phyloP scores from a whole-genome alignment of 805 yeast species.

The Wickerhamiella cacticola region DNA sequence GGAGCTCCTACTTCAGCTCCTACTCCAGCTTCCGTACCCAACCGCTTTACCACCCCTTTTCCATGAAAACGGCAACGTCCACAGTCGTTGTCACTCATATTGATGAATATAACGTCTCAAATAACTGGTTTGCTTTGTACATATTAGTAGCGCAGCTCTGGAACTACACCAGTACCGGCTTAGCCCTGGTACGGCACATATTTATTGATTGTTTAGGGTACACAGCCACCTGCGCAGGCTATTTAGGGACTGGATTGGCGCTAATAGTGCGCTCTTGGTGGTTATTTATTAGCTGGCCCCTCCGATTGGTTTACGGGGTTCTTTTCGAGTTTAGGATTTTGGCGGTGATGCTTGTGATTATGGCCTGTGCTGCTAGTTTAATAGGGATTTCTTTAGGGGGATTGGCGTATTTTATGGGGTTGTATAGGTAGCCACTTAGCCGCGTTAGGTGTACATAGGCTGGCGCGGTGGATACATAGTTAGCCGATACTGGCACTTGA shows the following conservation, averaged over 20 bases:
- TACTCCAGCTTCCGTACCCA: neutral
- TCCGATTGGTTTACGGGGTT: neutral
- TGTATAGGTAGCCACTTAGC: too few relatives aligned
- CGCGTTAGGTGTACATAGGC: too few relatives aligned
- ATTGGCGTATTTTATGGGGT: neutral
- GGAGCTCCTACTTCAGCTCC: neutral
- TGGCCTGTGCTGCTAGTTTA: neutral
- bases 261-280: neutral
- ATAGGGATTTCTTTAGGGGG: neutral
- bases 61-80: neutral
- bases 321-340: neutral
- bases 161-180: neutral
- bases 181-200: neutral
- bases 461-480: too few relatives aligned
- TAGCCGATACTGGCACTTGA: too few relatives aligned
- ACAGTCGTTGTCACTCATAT: conserved; percentile 5
- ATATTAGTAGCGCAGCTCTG: neutral
- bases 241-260: neutral
- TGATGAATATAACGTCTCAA: conserved; percentile 7
- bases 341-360: neutral
- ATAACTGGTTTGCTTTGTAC: conserved; percentile 1
- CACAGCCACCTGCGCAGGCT: neutral
- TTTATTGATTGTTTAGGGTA: neutral
- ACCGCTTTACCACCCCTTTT: neutral
- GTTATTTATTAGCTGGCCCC: neutral